A percentile compares a stretch with the other conserved stretches of the same genome.
Conservation (phyloP, 176 grass and related monocot genomes). For the Phragmites australis region DNA sequence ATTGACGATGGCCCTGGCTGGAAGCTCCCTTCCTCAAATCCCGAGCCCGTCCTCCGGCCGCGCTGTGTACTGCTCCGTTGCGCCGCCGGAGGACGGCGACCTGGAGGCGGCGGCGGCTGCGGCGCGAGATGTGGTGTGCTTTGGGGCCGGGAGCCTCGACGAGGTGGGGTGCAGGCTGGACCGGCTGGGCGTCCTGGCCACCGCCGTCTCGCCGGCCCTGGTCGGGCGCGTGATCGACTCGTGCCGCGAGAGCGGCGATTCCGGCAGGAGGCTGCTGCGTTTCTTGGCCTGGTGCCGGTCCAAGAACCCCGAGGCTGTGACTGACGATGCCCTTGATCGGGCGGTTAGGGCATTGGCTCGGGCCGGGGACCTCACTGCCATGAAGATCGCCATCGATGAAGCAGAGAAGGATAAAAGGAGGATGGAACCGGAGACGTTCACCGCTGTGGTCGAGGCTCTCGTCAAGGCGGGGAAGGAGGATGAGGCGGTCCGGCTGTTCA, state of each 20-base stretch:
- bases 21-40: not conserved
- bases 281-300: constrained; percentile 64
- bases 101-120: constrained; percentile 35
- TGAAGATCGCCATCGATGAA: constrained; percentile 41
- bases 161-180: constrained; percentile 49
- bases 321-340: constrained; percentile 34
- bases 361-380: constrained; percentile 53
- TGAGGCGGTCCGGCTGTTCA: constrained; percentile 52
- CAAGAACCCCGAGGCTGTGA: constrained; percentile 16
- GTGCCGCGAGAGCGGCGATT: constrained; percentile 28
- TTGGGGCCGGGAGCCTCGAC: constrained; percentile 61
- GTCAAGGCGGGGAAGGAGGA: constrained; percentile 54
- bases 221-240: constrained; percentile 42
- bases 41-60: not conserved
- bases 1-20: not conserved
- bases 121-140: constrained; percentile 38
- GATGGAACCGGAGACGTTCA: constrained; percentile 55
- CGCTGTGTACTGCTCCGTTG: constrained; percentile 19
- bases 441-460: constrained; percentile 48
- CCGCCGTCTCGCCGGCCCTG: constrained; percentile 40
- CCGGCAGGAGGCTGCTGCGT: constrained; percentile 49
- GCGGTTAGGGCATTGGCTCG: constrained; percentile 44
- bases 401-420: constrained; percentile 39
- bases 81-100: not conserved
- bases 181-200: constrained; percentile 36